These are phyloP conservation scores for Backusella parvicylindrica DNA, from an alignment of 192 early-diverging fungal genomes.

Conservation along the genomic window DNA sequence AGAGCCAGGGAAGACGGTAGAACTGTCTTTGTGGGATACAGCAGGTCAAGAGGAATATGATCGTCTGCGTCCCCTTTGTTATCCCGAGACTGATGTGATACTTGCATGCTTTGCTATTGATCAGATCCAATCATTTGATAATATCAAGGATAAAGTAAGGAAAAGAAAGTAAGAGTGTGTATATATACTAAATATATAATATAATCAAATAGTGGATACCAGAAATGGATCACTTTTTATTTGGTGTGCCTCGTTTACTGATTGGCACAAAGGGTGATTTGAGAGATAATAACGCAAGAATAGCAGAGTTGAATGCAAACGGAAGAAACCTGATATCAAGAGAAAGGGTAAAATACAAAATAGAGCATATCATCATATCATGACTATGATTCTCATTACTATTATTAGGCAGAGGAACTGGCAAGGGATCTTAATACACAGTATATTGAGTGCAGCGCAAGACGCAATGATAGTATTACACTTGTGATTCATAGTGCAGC, in stretches of 20 bases:
- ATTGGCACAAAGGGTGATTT: constrained; percentile 92
- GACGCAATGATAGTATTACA: not conserved
- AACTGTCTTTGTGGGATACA: constrained; percentile 90
- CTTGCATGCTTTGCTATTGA: constrained; percentile 17
- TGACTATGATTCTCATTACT: not conserved
- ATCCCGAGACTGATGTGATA: constrained; percentile 72
- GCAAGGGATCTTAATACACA: not conserved
- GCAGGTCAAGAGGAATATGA: constrained; percentile 95
- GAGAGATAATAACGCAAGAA: constrained; percentile 73
- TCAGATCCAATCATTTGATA: constrained; percentile 15
- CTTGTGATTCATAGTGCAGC: constrained; percentile 3
- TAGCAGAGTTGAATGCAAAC: constrained; percentile 63
- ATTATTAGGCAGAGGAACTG: not conserved
- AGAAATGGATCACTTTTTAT: constrained; percentile 84
- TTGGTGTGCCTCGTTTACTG: constrained; percentile 75
- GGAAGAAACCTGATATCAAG: not conserved
- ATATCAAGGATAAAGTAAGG: constrained; percentile 15
- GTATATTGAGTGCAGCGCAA: constrained; percentile 11
- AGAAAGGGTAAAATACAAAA: not conserved
- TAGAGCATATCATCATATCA: not conserved
- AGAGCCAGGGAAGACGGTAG: constrained; percentile 83
- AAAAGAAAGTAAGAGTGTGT: not conserved
- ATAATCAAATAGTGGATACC: constrained; percentile 69
- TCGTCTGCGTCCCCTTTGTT: constrained; percentile 85
- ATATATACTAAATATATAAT: not conserved